Evolutionary conservation across 805 yeast genomes (phyloP), one percentile per base, ranked within the genome.

Genomic region (Zygosaccharomyces pseudorouxii): DNA sequence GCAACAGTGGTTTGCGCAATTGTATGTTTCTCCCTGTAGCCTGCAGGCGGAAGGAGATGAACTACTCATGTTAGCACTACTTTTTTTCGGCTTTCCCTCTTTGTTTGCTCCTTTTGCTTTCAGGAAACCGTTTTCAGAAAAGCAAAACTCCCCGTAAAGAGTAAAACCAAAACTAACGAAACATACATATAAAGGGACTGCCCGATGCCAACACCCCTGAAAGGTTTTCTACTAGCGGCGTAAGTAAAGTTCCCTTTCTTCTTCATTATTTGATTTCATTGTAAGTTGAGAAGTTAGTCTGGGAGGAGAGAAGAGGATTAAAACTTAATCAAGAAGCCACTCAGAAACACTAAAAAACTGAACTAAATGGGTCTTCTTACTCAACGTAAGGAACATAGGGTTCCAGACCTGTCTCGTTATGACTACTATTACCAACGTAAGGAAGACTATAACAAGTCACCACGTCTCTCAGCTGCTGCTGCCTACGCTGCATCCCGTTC

Each of bases 381-480:
- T 28, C 44, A 41, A 41, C 44, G 51, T 42, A 62, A 59, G 53
- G 66, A 60, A 39, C 55, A 59, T 30, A 58, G 59, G 47, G 69
- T 65, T 20, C 72, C 73, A 6, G 73, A 69, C 53, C 54, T 70
- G 12, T 67, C 71, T 10, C 61, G 72, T 43, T 70, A 70, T 43
- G 67, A 64, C 45, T 63, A 64, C 46, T 57, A 65, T 36, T 64
- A 65, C 47, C 57, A 58, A 37, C 55, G 58, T 41, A 53, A 52
- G 20, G 57, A 53, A 16, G 58, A 57, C 29, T 52, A 49, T 38
- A 59, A 58, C 45, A 50, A 48, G 35, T 53, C 54, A 12, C 48
- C 51, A 11, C 45, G 56, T 20, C 42, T 64, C 18, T 57, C 63
- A 10, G 63, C 64, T 11, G 68, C 64, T 19, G 68, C 68, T n/a